Conservation (phyloP, 805 yeast species). For the Priceomyces melissophilus region DNA sequence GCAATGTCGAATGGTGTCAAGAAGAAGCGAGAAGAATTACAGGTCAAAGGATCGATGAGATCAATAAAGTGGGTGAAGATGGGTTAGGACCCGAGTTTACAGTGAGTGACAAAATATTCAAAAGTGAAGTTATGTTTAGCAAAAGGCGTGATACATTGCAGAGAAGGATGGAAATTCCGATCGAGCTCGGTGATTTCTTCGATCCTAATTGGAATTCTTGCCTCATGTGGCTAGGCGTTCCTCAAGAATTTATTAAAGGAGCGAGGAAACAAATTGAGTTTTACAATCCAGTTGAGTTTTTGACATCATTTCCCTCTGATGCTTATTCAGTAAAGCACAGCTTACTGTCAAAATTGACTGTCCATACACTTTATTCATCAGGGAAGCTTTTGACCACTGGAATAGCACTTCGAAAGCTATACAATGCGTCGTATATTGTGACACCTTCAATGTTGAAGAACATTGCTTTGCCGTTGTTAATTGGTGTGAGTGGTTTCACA, state of each 20-base stretch:
- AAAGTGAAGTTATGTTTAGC: slow-evolving; percentile 79
- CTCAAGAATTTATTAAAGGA: slow-evolving; percentile 24
- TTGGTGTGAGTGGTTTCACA: slow-evolving; percentile 51
- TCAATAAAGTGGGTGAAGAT: slow-evolving; percentile 58
- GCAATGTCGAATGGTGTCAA: slow-evolving; percentile 65
- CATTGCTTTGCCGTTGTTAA: slow-evolving; percentile 51
- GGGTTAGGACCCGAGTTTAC: slow-evolving; percentile 59
- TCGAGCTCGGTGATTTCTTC: slow-evolving; percentile 70
- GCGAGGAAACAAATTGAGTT: slow-evolving; percentile 27
- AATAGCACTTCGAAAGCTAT: slow-evolving; percentile 37
- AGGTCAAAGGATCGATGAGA: slow-evolving; percentile 53
- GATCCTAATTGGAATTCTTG: slow-evolving; percentile 71
- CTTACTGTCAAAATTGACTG: slow-evolving; percentile 35
- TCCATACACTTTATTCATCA: slow-evolving; percentile 39
- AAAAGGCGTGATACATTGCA: slow-evolving; percentile 61
- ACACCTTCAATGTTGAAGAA: slow-evolving; percentile 40
- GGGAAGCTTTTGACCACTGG: slow-evolving; percentile 40
- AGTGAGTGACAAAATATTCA: slow-evolving; percentile 58
- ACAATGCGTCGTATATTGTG: slow-evolving; percentile 29
- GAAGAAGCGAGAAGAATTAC: slow-evolving; percentile 63
- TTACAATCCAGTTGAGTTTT: slow-evolving; percentile 29
- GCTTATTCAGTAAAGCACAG: slow-evolving; percentile 28
- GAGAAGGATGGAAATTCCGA: slow-evolving; percentile 54
- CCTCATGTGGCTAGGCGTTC: slow-evolving; percentile 42
- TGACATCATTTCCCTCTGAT: slow-evolving; percentile 28